Conservation (phyloP, 345 rosid genomes). For the Arabidopsis suecica region DNA sequence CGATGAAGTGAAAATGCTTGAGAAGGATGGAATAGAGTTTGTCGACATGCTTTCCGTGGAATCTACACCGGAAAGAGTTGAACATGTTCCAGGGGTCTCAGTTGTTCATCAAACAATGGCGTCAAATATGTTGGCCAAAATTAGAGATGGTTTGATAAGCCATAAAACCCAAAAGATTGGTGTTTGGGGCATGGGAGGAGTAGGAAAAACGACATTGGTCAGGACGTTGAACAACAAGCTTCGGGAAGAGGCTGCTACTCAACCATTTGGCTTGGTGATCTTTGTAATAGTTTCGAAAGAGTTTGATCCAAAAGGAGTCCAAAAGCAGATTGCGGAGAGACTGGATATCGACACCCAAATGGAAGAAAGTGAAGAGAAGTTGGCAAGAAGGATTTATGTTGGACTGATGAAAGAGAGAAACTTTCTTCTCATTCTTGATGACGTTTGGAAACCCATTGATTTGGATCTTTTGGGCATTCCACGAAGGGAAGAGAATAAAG, state of each 20-base stretch:
- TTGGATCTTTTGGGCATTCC: conserved; percentile 33
- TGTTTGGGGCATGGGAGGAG: conserved; percentile 39
- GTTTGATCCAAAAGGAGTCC: conserved; percentile 11
- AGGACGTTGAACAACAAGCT: conserved; percentile 31
- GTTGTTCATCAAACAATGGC: conserved; percentile 34
- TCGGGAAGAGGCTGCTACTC: neutral
- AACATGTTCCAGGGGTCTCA: conserved; percentile 32
- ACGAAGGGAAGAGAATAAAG: neutral
- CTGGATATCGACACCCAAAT: neutral
- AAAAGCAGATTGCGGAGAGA: conserved; percentile 31
- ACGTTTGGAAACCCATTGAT: conserved; percentile 37
- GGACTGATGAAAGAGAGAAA: neutral
- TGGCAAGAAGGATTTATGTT: neutral
- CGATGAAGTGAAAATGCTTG: neutral
- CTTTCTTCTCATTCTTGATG: conserved; percentile 42
- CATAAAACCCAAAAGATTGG: conserved; percentile 2
- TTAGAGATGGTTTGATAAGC: neutral
- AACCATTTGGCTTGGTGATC: conserved; percentile 32
- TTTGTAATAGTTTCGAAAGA: conserved; percentile 30
- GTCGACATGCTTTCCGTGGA: neutral
- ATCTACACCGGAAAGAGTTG: conserved; percentile 2
- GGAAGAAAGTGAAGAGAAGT: neutral
- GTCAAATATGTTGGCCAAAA: conserved; percentile 9
- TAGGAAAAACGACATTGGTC: conserved; percentile 41
- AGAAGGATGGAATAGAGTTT: neutral